Base-by-base conservation (phyloP, 2,329 filamentous ascomycete species). In the Dactylellina cionopaga region DNA sequence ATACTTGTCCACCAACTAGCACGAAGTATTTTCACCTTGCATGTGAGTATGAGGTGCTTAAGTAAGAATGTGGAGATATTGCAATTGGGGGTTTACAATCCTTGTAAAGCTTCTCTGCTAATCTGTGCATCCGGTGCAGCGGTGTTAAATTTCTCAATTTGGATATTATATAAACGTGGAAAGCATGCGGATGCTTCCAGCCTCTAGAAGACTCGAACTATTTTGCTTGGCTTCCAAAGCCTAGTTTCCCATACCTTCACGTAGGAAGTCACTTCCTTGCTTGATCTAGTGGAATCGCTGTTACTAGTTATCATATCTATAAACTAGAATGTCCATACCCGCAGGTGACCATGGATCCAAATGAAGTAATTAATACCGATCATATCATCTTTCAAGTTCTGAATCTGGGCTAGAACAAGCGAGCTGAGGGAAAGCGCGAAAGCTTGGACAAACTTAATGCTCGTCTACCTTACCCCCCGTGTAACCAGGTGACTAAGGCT, bases 341-440 rank as follows among this genome's bases (percentile, higher is more conserved):
- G 17, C 17, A 25, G 44, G 35, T 51, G 51, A 24, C 15, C 37
- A 24, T 58, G 54, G 27, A 58, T 46, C 62, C 62, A 51, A 41
- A 7, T 11, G 10, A 22, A 66, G 62, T 66, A 15, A 35, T 51
- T 66, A 17, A 66, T 66, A 35, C 62, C 62, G 62, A 66, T 43
- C 5, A 3, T 9, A 41, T 19, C 51, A 55, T 25, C 9, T 19
- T 27, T 39, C n/a, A 39, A 41, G 22, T 41, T 11, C 7, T 25
- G 33, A 2, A 39, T 41, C 51, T 55, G 33, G 51, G 41, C 51
- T 55, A 22, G 51, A 55, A 24, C 22, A 55, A 37, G 51, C 51
- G 29, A 41, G 41, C 29, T 4, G 51, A 41, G 51, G 51, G 29
- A 5, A 24, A 54, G 29, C 49, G 39, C 49, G 6, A 54, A n/a